Evolutionary conservation across 1,284 basidiomycete genomes (phyloP), one percentile per base, ranked within the genome.

Genomic region (Taiwanofungus camphoratus): DNA sequence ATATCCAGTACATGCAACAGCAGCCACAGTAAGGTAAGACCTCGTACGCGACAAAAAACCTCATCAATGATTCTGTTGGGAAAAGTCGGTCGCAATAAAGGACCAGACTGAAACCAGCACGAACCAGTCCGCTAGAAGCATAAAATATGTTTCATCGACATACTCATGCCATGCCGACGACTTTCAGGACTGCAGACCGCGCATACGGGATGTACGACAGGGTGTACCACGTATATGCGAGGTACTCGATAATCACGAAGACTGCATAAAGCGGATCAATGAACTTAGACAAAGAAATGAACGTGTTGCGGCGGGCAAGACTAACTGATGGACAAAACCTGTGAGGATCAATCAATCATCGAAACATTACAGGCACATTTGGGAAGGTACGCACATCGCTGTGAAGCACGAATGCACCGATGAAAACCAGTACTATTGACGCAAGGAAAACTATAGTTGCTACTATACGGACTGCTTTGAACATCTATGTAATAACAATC

Each of bases 191-290:
- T 11, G 80, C 87, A 2, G 77, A 67, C 40, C 90, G 77, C 1
- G 91, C 91, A 56, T 92, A 92, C 1, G 91, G 90, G 53, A 94
- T 89, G 67, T 93, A 94, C 13, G 82, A 86, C 18, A 87, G 66
- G 34, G 74, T 79, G 60, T 86, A 91, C 87, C 89, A 92, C 16
- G 82, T 80, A 64, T 86, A 92, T 6, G 89, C 90, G 46, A 92
- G 68, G 61, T 83, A 91, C 64, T 92, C 78, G 63, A 93, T 69
- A 63, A 92, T 74, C 45, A 93, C 91, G 62, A 92, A 89, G 45
- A 93, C 86, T 88, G 58, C n/a, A 30, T 21, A n/a, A n/a, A 37
- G 39, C 19, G 16, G 4, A 34, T 19, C 8, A 31, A 16, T 16
- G 15, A 16, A 6, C 9, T 18, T 9, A 7, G 18, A 33, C 8